Evolutionary conservation across 106 monocot species (phyloP).

Genomic region (Posidonia australis): DNA sequence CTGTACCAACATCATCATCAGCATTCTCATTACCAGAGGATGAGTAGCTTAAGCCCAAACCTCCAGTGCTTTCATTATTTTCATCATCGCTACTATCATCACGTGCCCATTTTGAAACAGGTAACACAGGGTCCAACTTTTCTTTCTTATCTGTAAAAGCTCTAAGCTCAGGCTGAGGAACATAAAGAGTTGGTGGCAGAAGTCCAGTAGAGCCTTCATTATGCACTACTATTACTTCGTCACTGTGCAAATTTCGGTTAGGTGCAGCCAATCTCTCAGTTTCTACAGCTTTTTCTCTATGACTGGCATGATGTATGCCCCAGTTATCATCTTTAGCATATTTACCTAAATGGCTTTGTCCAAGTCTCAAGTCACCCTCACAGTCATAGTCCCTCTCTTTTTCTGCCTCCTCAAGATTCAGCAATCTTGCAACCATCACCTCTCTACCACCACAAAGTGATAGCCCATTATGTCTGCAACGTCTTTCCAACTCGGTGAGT

Average conservation of each 20-base stretch:
- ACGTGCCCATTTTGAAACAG: conserved; percentile 82
- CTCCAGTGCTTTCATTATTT: conserved; percentile 37
- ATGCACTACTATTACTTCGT: conserved; percentile 12
- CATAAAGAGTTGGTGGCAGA: conserved; percentile 19
- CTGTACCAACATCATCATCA: conserved; percentile 31
- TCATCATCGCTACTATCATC: conserved; percentile 86
- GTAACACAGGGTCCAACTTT: conserved; percentile 48
- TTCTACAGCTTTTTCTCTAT: conserved; percentile 16
- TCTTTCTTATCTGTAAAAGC: conserved; percentile 33
- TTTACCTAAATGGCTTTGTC: conserved; percentile 22
- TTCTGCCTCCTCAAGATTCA: conserved; percentile 93
- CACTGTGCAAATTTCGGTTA: conserved; percentile 20
- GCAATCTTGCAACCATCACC: conserved; percentile 93
- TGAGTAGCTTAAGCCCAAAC: conserved; percentile 67
- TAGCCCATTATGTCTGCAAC: conserved; percentile 91
- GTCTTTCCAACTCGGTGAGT: conserved; percentile 81
- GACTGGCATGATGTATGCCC: conserved; percentile 18
- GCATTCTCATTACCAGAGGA: conserved; percentile 80
- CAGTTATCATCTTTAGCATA: conserved; percentile 30
- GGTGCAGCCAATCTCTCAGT: conserved; percentile 5
- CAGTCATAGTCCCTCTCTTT: conserved; percentile 55
- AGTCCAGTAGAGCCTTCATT: conserved; percentile 11
- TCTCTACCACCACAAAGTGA: conserved; percentile 90
- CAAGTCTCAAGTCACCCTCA: conserved; percentile 47
- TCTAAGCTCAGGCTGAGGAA: conserved; percentile 23